Evolutionary conservation across 2,329 filamentous ascomycete genomes (phyloP).

Genomic region (Penicillium paneum): DNA sequence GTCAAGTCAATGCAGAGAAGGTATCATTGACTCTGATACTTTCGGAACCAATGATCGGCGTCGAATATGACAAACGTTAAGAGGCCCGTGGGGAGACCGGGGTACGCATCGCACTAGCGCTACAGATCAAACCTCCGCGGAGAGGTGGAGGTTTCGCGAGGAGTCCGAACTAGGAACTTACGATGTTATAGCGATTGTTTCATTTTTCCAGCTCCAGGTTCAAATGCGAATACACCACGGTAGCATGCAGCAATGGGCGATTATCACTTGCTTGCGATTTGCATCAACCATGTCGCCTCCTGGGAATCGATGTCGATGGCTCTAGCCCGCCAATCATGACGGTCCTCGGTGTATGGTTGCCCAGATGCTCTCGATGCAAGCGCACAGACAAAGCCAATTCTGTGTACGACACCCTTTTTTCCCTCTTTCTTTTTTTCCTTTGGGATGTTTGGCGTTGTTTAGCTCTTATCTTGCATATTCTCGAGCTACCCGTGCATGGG

Average conservation of each 20-base stretch:
- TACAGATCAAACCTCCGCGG: neutral
- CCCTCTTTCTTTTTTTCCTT: too few species aligned
- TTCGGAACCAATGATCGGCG: neutral
- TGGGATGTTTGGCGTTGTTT: neutral
- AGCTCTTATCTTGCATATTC: neutral
- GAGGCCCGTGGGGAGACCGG: neutral
- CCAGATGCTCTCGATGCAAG: conserved; percentile 4
- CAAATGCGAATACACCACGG: conserved; percentile 1
- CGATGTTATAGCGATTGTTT: neutral
- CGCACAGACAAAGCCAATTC: conserved; percentile 15
- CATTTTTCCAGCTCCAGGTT: neutral
- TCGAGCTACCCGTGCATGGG: neutral
- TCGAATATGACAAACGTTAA: neutral
- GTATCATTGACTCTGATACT: neutral
- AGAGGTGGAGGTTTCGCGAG: neutral
- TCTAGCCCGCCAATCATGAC: conserved; percentile 15
- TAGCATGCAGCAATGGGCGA: conserved; percentile 15
- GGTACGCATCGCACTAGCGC: neutral
- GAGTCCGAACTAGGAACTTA: neutral
- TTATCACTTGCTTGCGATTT: conserved; percentile 10
- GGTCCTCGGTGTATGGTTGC: neutral
- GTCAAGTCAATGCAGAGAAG: neutral
- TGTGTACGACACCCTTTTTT: neutral
- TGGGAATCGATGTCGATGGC: neutral
- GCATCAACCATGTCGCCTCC: neutral